These are phyloP conservation scores for Tetrahymena borealis DNA, from an alignment of 73 alveolate species.

Conservation along the genomic window DNA sequence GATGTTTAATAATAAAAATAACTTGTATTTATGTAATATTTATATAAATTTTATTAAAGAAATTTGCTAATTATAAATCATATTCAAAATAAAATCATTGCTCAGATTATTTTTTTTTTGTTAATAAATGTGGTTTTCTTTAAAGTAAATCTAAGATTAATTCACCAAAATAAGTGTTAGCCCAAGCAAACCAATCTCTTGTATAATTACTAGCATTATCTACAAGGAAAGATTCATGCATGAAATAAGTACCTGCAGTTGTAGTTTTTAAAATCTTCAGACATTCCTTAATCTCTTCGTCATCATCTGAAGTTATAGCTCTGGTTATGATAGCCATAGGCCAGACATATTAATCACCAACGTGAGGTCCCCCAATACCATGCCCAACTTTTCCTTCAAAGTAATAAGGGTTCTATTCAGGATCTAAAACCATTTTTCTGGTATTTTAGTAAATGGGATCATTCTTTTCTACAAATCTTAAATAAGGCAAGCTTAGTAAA, in stretches of 20 bases:
- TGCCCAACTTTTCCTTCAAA: slow-evolving; percentile 61
- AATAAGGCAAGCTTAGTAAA: slow-evolving; percentile 62
- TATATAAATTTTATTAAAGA: not conserved
- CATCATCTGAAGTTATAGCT: slow-evolving; percentile 65
- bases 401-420: slow-evolving; percentile 59
- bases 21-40: no score
- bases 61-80: not conserved
- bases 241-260: slow-evolving; percentile 57
- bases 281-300: slow-evolving; percentile 61
- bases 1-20: no score
- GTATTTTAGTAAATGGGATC: slow-evolving; percentile 65
- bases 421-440: slow-evolving; percentile 59
- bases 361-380: slow-evolving; percentile 77
- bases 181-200: slow-evolving; percentile 90
- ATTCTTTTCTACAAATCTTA: slow-evolving; percentile 52
- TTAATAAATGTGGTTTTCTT: slow-evolving; percentile 31
- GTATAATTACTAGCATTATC: slow-evolving; percentile 59
- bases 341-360: slow-evolving; percentile 69
- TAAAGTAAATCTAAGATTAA: slow-evolving; percentile 42
- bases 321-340: slow-evolving; percentile 72
- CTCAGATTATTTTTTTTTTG: not conserved
- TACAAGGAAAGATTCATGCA: slow-evolving; percentile 75
- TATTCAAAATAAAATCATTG: not conserved
- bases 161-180: slow-evolving; percentile 77
- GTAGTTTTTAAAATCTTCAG: slow-evolving; percentile 55